Evolutionary conservation across 805 yeast species (phyloP).

Genomic region (Saturnispora quitensis): DNA sequence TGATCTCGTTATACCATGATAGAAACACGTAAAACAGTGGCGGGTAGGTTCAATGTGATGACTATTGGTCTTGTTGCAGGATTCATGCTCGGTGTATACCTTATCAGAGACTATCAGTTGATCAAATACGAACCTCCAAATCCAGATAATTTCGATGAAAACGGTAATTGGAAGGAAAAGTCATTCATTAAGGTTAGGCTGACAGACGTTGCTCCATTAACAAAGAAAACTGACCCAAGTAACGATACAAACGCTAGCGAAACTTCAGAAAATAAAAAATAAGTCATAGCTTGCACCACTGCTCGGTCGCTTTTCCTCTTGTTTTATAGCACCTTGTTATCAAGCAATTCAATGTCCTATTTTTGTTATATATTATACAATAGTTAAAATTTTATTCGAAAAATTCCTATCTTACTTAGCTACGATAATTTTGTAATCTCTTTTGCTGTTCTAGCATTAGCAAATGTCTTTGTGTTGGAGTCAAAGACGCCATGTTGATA

Average conservation of each 20-base stretch:
- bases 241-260: constrained; percentile 11
- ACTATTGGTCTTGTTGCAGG: constrained; percentile 22
- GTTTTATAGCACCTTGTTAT: not conserved
- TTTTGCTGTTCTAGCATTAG: constrained; percentile 9
- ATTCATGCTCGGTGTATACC: constrained; percentile 20
- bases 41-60: constrained; percentile 24
- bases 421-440: constrained; percentile 3
- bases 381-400: not conserved
- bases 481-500: constrained; percentile 5
- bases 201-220: constrained; percentile 30
- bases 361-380: not conserved
- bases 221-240: constrained; percentile 29
- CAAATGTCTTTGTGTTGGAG: constrained; percentile 4
- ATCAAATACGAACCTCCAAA: constrained; percentile 34
- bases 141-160: constrained; percentile 29
- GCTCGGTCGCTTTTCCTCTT: not conserved
- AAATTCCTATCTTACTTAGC: not conserved
- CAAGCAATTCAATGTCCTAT: not conserved
- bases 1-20: constrained; percentile 8
- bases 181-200: constrained; percentile 29
- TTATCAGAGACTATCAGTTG: constrained; percentile 28
- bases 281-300: not conserved
- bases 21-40: constrained; percentile 16
- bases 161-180: constrained; percentile 30
- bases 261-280: not conserved